Evolutionary conservation across 306 rosid species (phyloP).

Genomic region (Macrotyloma uniflorum): DNA sequence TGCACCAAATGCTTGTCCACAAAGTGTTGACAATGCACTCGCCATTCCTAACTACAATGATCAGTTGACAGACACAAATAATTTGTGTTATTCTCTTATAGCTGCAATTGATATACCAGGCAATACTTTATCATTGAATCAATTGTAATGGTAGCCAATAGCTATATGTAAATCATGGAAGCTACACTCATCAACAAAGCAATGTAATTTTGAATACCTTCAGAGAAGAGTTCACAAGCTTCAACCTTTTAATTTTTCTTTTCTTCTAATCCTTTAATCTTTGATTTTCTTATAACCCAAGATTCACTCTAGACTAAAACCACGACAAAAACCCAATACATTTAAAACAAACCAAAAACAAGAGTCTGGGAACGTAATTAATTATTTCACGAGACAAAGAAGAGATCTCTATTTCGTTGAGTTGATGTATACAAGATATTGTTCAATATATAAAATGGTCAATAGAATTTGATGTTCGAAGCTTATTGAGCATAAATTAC

Average conservation of each 20-base stretch:
- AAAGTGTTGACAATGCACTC: constrained; percentile 53
- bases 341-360: background rate
- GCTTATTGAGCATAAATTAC: too few species aligned
- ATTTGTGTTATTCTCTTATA: background rate
- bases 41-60: constrained; percentile 50
- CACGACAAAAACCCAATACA: background rate
- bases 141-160: too few species aligned
- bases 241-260: too few species aligned
- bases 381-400: too few species aligned
- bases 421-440: too few species aligned
- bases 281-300: background rate
- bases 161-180: too few species aligned
- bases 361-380: too few species aligned
- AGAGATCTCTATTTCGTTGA: too few species aligned
- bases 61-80: background rate
- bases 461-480: too few species aligned
- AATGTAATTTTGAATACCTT: background rate
- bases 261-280: background rate
- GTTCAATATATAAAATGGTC: too few species aligned
- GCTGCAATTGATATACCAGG: background rate
- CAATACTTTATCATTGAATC: too few species aligned
- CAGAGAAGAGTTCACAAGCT: background rate
- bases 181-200: too few species aligned
- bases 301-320: background rate
- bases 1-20: constrained; percentile 70